A percentile compares a stretch with the other conserved stretches of the same genome.
Evolutionary conservation across 2,329 filamentous ascomycete species (phyloP).

Genomic region (Botrytis cinerea): DNA sequence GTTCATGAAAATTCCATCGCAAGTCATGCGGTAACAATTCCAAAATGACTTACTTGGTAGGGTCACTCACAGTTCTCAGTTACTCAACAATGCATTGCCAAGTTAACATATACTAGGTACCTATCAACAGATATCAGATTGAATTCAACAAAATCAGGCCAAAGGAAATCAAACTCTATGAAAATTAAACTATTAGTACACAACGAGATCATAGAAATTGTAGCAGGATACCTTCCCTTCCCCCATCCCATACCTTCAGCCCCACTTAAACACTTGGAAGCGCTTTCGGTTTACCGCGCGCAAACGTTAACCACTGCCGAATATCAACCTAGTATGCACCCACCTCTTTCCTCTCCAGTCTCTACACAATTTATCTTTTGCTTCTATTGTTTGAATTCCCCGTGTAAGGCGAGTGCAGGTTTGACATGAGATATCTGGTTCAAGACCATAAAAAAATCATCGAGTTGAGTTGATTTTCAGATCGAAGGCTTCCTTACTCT

Average conservation of each 20-base stretch:
- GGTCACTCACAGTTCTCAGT: not conserved
- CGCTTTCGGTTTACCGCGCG: not conserved
- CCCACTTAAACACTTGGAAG: not conserved
- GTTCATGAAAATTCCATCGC: not conserved
- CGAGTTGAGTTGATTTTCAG: not conserved
- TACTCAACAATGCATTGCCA: too few species aligned
- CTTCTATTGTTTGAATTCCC: not conserved
- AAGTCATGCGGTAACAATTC: not conserved
- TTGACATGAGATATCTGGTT: not conserved
- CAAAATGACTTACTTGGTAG: not conserved
- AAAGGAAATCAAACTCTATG: too few species aligned
- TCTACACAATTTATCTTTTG: not conserved
- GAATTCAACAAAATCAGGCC: too few species aligned
- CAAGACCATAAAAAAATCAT: not conserved
- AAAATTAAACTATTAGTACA: too few species aligned
- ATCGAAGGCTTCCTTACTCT: not conserved
- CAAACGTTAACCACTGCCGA: not conserved
- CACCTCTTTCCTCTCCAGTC: not conserved
- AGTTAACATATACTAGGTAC: too few species aligned
- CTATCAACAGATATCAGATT: too few species aligned
- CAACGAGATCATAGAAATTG: too few species aligned
- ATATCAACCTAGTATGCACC: not conserved
- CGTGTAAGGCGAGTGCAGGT: not conserved
- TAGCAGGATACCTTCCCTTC: too few species aligned
- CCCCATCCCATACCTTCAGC: not conserved